A percentile compares a stretch with the other conserved stretches of the same genome.
phyloP scores from a whole-genome alignment of 176 grass and related monocot species.

The Carex littledalei region DNA sequence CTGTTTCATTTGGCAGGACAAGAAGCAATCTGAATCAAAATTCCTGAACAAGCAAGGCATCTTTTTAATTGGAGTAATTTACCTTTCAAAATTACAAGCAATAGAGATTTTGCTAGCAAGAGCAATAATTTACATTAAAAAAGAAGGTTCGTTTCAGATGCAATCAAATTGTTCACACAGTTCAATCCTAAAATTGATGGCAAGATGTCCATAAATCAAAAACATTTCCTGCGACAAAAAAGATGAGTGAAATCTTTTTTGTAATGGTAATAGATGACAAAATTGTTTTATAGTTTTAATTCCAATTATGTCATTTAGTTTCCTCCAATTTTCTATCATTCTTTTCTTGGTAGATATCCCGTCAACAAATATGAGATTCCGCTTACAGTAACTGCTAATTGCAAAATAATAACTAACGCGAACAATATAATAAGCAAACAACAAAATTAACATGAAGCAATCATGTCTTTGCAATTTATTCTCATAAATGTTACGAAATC shows the following conservation, averaged over 20 bases:
- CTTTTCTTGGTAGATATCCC: neutral
- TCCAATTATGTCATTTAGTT: neutral
- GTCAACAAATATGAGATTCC: neutral
- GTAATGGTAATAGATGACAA: neutral
- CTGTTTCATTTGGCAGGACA: no score
- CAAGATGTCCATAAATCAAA: neutral
- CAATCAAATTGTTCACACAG: neutral
- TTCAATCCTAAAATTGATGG: neutral
- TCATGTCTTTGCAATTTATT: neutral
- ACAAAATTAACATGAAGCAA: neutral
- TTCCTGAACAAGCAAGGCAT: neutral
- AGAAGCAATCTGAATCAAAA: no score
- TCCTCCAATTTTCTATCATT: neutral
- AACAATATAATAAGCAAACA: no score
- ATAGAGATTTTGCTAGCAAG: no score
- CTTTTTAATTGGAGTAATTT: neutral
- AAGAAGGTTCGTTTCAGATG: no score
- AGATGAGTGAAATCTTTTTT: neutral
- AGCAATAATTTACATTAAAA: no score
- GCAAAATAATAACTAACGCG: neutral
- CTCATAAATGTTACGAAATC: neutral
- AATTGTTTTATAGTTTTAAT: neutral
- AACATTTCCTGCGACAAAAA: neutral
- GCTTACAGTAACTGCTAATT: neutral
- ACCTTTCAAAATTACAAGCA: no score